Base-by-base conservation (phyloP, 2,329 filamentous ascomycete genomes). In the Fusarium euwallaceae region DNA sequence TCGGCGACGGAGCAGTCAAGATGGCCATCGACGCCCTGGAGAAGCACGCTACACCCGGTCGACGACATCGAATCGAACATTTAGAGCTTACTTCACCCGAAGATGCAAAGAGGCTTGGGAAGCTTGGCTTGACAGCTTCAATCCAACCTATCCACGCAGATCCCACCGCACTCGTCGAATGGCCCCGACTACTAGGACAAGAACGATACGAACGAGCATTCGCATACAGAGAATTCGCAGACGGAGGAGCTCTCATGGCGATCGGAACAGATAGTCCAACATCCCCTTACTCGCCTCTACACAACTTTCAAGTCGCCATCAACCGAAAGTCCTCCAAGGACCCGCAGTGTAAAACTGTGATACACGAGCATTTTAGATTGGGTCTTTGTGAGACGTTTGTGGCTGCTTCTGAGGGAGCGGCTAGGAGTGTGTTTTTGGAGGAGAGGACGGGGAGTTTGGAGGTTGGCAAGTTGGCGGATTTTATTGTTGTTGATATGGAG, bases 41-140 rank as follows among this genome's bases (percentile, higher is more conserved):
- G 39, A 81, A 75, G 66, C 79, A 80, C 48, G 81, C 80, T 0
- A 81, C 76, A 58, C 84, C 86, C 0, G 83, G 82, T 1, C 83
- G 86, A 27, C 84, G 90, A 5, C 90, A 91, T 69, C 86, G 90
- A 29, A 89, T 92, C 76, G 90, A 92, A 81, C 90, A 92, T 75
- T 81, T 92, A 11, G 90, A 92, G 78, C 84, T 92, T 24, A 84
- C 89, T 0, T 84, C 85, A 0, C 84, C 86, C 1, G 83, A 84
- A 64, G 90, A 92, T 73, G 90, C 88, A 1, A 83, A 81, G 16
- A 83, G 90, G 1, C 84, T 92, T 4, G 90, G 89, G 1, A 76
- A 81, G 27, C 81, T 90, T 4, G 88, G 89, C 27, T 88, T 92
- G 80, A 90, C 87, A 4, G 88, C 88, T 1, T 88, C 86, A 2